Evolutionary conservation across 192 early-diverging fungal genomes (phyloP).

Genomic region (Backusella tarrabulga): DNA sequence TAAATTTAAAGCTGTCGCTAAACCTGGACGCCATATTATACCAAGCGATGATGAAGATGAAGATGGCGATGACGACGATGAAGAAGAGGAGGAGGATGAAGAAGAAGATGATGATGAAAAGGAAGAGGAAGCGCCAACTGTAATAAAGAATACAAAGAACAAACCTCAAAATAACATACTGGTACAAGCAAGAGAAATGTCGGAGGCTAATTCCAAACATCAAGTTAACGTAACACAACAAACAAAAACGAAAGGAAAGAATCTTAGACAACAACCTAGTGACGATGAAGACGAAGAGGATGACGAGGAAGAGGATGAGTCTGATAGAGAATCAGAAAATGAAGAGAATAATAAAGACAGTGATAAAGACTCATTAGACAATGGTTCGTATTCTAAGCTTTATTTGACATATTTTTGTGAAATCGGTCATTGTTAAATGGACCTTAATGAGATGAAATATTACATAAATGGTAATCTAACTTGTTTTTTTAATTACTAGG

Average conservation of each 20-base stretch:
- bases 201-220: neutral
- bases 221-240: neutral
- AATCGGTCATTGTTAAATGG: slow-evolving; percentile 1
- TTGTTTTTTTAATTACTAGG: slow-evolving; percentile 1
- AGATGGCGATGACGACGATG: neutral
- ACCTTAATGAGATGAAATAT: neutral
- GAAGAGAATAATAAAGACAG: neutral
- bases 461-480: slow-evolving; percentile 12
- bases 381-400: neutral
- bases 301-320: slow-evolving; percentile 4
- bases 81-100: slow-evolving; percentile 15
- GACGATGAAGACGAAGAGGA: slow-evolving; percentile 20
- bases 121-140: neutral
- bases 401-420: neutral
- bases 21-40: neutral
- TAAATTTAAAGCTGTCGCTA: neutral
- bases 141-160: neutral
- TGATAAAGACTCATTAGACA: neutral
- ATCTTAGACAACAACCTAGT: slow-evolving; percentile 8
- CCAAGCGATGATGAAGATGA: slow-evolving; percentile 32
- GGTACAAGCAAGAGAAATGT: neutral
- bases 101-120: slow-evolving; percentile 5
- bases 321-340: slow-evolving; percentile 23
- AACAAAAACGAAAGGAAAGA: neutral
- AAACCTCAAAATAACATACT: neutral